Evolutionary conservation across 805 yeast genomes (phyloP), one percentile per base, ranked within the genome.

Genomic region (Starmerella apicola): DNA sequence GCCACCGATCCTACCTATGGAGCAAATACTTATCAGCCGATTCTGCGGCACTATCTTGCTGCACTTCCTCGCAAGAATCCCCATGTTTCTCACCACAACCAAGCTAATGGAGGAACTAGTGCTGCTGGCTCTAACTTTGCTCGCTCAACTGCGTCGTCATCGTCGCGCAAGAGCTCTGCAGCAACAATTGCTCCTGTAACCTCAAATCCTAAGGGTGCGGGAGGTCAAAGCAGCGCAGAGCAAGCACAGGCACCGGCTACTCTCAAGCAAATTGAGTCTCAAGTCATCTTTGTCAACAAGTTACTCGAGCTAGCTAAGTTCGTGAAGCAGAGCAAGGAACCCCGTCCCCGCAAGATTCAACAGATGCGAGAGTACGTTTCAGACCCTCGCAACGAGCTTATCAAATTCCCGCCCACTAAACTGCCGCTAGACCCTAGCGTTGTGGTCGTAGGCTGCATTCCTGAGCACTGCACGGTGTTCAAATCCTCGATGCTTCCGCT

Each of bases 401-500:
- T 48, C 20, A 46, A 55, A 19, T 66, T 75, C 39, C 65, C 69
- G 26, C 74, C 85, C 0, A 68, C 84, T 4, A 71, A 76, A 1
- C 61, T 86, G 25, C 96, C 97, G 0, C 57, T 88, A 22, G 94
- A 88, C 52, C 97, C 98, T 0, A 68, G 77, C 1, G 64, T 83
- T 2, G 67, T 68, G 15, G 71, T 86, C 0, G 69, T 76, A 44
- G 95, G 95, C 5, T 74, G 81, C 17, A 65, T 79, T 28, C 81
- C 95, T 0, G 80, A 75, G 29, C 81, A 81, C 47, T 78, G 85
- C 5, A 70, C 78, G 8, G 96, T 91, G 4, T 91, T 91, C 64
- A 93, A 91, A 57, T 79, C 94, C 45, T 81, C 94, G 20, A 65
- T 91, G 54, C 76, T 88, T 6, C 99, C 99, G 1, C 64, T 91